phyloP scores from a whole-genome alignment of 768 basidiomycete genomes.

The Mrakia blollopis region DNA sequence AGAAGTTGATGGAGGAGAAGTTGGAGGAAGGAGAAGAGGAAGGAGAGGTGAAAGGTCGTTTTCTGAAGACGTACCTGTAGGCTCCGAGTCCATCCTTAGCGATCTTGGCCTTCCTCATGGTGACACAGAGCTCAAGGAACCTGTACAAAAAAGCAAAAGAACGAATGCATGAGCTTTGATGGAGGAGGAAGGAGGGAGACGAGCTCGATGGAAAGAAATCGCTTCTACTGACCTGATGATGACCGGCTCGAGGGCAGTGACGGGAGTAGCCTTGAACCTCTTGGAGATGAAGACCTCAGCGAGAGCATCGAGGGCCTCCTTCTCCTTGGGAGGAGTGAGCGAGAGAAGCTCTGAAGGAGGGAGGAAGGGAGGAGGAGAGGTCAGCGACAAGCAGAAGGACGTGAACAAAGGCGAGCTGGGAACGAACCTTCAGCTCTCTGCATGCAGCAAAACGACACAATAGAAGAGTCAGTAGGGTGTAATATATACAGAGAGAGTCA shows the following conservation, averaged over 20 bases:
- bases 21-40: neutral
- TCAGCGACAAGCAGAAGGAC: neutral
- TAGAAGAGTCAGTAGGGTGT: neutral
- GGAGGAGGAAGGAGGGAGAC: neutral
- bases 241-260: slow-evolving; percentile 87
- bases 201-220: slow-evolving; percentile 50
- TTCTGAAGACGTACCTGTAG: slow-evolving; percentile 23
- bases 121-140: slow-evolving; percentile 82
- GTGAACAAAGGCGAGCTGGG: slow-evolving; percentile 12
- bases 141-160: neutral
- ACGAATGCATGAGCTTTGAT: neutral
- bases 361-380: neutral
- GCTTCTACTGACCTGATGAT: slow-evolving; percentile 82
- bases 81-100: slow-evolving; percentile 81
- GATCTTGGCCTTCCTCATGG: slow-evolving; percentile 85
- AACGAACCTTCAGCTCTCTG: slow-evolving; percentile 33
- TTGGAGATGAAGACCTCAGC: slow-evolving; percentile 91
- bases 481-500: neutral
- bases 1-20: neutral
- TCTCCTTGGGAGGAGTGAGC: slow-evolving; percentile 82
- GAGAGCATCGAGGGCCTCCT: slow-evolving; percentile 82
- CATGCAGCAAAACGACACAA: neutral
- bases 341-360: slow-evolving; percentile 89
- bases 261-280: slow-evolving; percentile 85
- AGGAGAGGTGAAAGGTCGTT: neutral